Conservation (phyloP, 768 basidiomycete genomes). For the Daedaleopsis sinensis region DNA sequence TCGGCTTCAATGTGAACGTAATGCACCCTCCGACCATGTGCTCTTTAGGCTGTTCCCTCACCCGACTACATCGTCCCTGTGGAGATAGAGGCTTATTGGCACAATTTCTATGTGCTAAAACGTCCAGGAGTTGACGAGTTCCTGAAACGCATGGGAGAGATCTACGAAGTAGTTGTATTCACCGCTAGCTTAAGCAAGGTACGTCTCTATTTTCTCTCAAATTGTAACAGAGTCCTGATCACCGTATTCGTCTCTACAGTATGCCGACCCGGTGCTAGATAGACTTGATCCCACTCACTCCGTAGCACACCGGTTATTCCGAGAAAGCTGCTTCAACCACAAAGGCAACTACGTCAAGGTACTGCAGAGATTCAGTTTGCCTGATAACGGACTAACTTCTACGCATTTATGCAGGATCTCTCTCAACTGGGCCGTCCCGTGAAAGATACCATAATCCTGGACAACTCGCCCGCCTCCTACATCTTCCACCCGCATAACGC, state of each 20-base stretch:
- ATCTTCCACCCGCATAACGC: constrained; percentile 99
- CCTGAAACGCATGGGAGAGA: constrained; percentile 95
- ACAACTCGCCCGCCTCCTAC: constrained; percentile 98
- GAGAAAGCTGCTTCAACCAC: constrained; percentile 99
- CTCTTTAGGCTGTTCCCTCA: constrained; percentile 51
- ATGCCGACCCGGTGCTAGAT: constrained; percentile 98
- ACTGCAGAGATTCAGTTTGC: constrained; percentile 15
- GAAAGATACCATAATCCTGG: constrained; percentile 92
- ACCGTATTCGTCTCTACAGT: constrained; percentile 50
- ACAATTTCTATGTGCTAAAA: constrained; percentile 98
- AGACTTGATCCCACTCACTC: constrained; percentile 92
- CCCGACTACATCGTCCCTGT: constrained; percentile 98
- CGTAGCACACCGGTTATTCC: constrained; percentile 91
- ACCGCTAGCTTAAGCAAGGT: constrained; percentile 98
- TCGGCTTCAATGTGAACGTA: too few relatives aligned
- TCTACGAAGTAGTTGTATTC: constrained; percentile 97
- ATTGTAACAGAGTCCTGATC: constrained; percentile 22
- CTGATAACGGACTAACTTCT: background rate
- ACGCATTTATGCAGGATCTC: constrained; percentile 66
- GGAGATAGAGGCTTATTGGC: constrained; percentile 97
- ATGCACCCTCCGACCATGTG: background rate
- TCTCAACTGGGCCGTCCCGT: constrained; percentile 96
- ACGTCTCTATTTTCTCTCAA: constrained; percentile 7
- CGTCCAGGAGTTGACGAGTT: constrained; percentile 98
- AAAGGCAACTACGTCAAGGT: constrained; percentile 99